Conservation (phyloP, 1,284 basidiomycete species). For the Rhodotorula sp. region DNA sequence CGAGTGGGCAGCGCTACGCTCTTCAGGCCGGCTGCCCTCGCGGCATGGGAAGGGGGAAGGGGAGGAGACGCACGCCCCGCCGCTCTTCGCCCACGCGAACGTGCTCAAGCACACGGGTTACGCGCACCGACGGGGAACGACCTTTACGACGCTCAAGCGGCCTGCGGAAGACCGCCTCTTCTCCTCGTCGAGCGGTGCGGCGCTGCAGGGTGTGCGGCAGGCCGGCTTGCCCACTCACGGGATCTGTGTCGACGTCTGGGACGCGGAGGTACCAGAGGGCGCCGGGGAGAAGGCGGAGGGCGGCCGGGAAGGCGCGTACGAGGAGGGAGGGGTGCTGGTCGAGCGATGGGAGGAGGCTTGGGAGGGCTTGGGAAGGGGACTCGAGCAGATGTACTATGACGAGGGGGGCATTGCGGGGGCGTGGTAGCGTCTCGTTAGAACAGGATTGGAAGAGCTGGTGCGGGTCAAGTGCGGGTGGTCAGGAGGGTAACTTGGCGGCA, state of each 20-base stretch:
- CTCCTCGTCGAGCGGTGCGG: constrained; percentile 22
- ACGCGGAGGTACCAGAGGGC: constrained; percentile 8
- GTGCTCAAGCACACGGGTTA: constrained; percentile 52
- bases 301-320: constrained; percentile 27
- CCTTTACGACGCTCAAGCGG: constrained; percentile 41
- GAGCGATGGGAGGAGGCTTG: constrained; percentile 32
- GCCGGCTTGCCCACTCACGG: constrained; percentile 15
- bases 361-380: constrained; percentile 37
- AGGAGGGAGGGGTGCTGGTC: constrained; percentile 35
- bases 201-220: constrained; percentile 18
- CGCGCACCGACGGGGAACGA: constrained; percentile 43
- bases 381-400: constrained; percentile 40
- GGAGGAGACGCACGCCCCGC: constrained; percentile 47
- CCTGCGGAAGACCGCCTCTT: constrained; percentile 35
- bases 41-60: neutral
- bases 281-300: constrained; percentile 24
- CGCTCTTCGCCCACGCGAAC: constrained; percentile 56
- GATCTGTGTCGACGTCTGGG: constrained; percentile 46
- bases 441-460: neutral
- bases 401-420: constrained; percentile 14
- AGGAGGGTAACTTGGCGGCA: too few species aligned
- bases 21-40: too few species aligned
- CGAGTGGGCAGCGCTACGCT: constrained; percentile 24
- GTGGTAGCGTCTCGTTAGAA: neutral
- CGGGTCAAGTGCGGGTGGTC: too few species aligned